phyloP scores from a whole-genome alignment of 2,329 filamentous ascomycete species.

The Penicillium decumbens region DNA sequence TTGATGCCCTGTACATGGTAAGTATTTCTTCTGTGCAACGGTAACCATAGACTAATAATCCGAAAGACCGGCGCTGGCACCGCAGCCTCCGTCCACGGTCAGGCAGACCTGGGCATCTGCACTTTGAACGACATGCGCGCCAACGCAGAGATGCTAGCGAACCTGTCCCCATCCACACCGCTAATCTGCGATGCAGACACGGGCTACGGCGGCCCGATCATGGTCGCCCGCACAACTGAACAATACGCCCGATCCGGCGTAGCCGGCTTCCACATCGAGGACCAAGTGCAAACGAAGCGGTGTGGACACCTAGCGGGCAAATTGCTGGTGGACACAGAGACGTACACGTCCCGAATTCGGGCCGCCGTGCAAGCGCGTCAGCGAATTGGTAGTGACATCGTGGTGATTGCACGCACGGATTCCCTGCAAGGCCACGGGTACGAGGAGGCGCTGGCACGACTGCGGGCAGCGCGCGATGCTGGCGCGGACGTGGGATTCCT shows the following conservation, averaged over 20 bases:
- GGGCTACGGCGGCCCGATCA: constrained; percentile 50
- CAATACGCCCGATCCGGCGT: constrained; percentile 52
- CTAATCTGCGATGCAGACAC: constrained; percentile 54
- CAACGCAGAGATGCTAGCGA: constrained; percentile 53
- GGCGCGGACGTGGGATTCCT: constrained; percentile 44
- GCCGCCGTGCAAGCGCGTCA: constrained; percentile 36
- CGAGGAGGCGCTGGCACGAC: constrained; percentile 37
- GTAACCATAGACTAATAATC: background rate
- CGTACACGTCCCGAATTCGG: constrained; percentile 36
- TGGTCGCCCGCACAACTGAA: constrained; percentile 48
- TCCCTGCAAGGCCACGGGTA: constrained; percentile 36
- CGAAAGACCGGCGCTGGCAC: constrained; percentile 50
- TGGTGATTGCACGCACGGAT: constrained; percentile 45
- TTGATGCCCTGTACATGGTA: constrained; percentile 52
- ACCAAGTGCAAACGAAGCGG: constrained; percentile 49
- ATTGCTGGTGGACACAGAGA: constrained; percentile 34
- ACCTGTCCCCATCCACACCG: constrained; percentile 47
- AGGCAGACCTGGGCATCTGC: constrained; percentile 50
- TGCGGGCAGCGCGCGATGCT: constrained; percentile 38
- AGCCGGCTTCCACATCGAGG: constrained; percentile 55
- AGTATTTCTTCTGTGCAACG: constrained; percentile 2
- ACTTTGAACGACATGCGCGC: constrained; percentile 51
- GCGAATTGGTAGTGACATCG: constrained; percentile 39
- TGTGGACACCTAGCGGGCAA: constrained; percentile 42
- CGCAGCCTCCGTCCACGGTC: constrained; percentile 46